Base-by-base conservation (phyloP, 2,329 filamentous ascomycete species). In the Hortaea werneckii region DNA sequence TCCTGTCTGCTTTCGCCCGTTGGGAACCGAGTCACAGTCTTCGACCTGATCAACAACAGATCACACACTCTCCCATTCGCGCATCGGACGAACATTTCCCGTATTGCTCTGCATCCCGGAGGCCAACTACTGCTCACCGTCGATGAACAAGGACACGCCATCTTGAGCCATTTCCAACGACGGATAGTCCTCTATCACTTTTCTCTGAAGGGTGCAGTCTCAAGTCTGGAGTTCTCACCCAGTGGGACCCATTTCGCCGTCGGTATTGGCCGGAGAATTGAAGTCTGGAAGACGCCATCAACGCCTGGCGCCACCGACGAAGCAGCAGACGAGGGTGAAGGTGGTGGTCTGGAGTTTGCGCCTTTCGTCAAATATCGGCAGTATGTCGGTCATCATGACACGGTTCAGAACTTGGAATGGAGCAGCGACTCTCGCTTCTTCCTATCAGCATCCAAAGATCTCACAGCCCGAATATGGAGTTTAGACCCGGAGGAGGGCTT, bases 381-480 rank as follows among this genome's bases (percentile, higher is more conserved):
- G 43, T 87, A 94, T 57, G 82, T 81, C 1, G 87, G 86, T 0
- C 92, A 98, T 65, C 94, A 92, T 58, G 92, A 96, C 64, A 78
- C 77, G 11, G 83, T 96, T 9, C 80, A 82, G 52, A 83, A 82
- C 63, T 85, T 98, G 45, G 84, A 94, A 62, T 98, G 94, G 92
- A 96, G 92, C 6, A 84, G 80, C 65, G 94, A 98, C 68, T 95
- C 90, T 9, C 78, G 92, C 27, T 98, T 98, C 72, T 90, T 98
- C 65, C 74, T 98, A 44, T 95, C 83, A 50, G 78, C 90, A 3
- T 90, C 88, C 12, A 95, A 88, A 63, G 92, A 98, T 61, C 68
- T 96, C 65, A 96, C 89, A 0, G 84, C 87, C 35, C 79, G 89
- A 62, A 86, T 98, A 79, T 98, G 90, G 90, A 96, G 89, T 63